phyloP scores from a whole-genome alignment of 352 stramenopile species.

The Pythium vanterpoolii region DNA sequence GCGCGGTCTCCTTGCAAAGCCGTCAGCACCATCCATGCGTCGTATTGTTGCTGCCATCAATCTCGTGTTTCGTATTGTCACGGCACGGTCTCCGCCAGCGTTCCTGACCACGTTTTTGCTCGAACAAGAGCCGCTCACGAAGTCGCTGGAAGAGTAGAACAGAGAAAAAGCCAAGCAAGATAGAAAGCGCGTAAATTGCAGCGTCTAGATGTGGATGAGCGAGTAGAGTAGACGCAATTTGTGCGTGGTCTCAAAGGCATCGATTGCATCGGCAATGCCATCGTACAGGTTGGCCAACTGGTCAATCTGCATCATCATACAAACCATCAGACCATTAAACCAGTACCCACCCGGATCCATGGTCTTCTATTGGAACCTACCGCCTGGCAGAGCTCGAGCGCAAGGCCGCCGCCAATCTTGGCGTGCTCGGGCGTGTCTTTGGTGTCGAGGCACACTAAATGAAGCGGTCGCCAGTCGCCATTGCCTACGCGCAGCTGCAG shows the following conservation, averaged over 20 bases:
- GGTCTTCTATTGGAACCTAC: slow-evolving; percentile 21
- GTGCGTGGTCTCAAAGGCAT: slow-evolving; percentile 54
- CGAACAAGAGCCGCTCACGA: slow-evolving; percentile 51
- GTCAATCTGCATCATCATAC: slow-evolving; percentile 44
- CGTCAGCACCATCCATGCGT: slow-evolving; percentile 20
- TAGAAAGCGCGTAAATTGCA: neutral
- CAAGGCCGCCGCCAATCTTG: slow-evolving; percentile 76
- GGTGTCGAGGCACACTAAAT: slow-evolving; percentile 86
- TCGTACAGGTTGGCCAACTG: slow-evolving; percentile 39
- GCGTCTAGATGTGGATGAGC: slow-evolving; percentile 50
- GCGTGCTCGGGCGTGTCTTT: slow-evolving; percentile 86
- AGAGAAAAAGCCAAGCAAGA: neutral
- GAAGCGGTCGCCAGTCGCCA: slow-evolving; percentile 58
- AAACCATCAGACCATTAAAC: neutral
- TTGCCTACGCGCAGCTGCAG: slow-evolving; percentile 56
- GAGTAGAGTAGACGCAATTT: slow-evolving; percentile 68
- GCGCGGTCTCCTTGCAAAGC: slow-evolving; percentile 24
- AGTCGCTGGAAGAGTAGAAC: slow-evolving; percentile 29
- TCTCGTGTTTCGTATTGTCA: slow-evolving; percentile 58
- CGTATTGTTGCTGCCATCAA: slow-evolving; percentile 47
- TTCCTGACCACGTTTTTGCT: slow-evolving; percentile 75
- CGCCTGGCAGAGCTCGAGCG: slow-evolving; percentile 71
- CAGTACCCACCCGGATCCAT: neutral
- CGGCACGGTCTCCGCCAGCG: slow-evolving; percentile 45
- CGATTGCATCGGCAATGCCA: slow-evolving; percentile 48